phyloP scores from a whole-genome alignment of 1,284 basidiomycete species.

The Gymnopus androsaceus region DNA sequence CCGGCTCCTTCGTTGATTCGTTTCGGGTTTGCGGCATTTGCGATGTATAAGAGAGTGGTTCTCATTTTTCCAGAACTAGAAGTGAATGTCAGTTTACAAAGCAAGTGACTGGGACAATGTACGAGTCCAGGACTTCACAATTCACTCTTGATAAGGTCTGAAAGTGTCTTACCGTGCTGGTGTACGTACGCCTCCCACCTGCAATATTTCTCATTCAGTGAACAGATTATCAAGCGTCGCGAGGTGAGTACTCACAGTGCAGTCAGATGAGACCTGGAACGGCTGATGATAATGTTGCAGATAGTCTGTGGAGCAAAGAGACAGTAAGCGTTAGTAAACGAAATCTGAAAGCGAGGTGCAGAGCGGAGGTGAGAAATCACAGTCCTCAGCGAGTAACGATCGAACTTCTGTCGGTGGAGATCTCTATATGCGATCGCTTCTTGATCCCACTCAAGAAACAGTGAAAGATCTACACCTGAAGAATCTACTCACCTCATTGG shows the following conservation, averaged over 20 bases:
- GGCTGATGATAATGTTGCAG: slow-evolving; percentile 30
- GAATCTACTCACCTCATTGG: slow-evolving; percentile 38
- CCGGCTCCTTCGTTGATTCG: slow-evolving; percentile 31
- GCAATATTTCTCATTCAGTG: neutral
- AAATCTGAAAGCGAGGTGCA: no score
- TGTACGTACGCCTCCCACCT: slow-evolving; percentile 32
- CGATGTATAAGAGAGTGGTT: slow-evolving; percentile 37
- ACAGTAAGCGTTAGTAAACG: no score
- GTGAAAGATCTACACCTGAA: no score
- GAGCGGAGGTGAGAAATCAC: no score
- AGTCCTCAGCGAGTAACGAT: no score
- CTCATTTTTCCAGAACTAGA: slow-evolving; percentile 36
- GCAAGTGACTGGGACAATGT: neutral
- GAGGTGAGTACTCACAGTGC: slow-evolving; percentile 32
- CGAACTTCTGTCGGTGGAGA: no score
- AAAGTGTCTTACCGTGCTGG: slow-evolving; percentile 36
- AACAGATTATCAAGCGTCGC: no score
- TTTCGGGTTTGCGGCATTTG: slow-evolving; percentile 39
- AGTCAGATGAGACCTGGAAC: slow-evolving; percentile 36
- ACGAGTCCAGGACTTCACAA: slow-evolving; percentile 28
- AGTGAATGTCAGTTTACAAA: no score
- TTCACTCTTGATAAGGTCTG: slow-evolving; percentile 38
- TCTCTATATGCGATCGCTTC: no score
- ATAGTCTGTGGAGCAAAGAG: no score
- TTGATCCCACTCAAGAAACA: no score